Conservation (phyloP, 768 basidiomycete species). For the Suillus bovinus region DNA sequence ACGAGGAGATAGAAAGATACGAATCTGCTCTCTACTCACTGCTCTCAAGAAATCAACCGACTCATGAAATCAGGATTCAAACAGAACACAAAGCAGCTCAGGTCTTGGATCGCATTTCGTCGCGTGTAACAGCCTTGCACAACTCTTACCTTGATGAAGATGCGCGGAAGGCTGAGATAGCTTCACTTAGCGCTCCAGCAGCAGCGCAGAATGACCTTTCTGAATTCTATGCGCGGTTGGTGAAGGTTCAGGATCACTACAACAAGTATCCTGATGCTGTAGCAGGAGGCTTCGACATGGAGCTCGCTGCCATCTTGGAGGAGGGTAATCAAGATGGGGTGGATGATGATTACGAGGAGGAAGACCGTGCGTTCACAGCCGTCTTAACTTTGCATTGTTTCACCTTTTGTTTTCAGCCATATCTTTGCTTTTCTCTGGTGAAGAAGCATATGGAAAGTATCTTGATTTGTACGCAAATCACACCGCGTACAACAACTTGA, state of each 20-base stretch:
- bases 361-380: constrained; percentile 69
- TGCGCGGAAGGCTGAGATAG: constrained; percentile 65
- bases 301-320: constrained; percentile 80
- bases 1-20: constrained; percentile 94
- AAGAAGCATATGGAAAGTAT: constrained; percentile 94
- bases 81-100: constrained; percentile 90
- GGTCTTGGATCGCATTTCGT: constrained; percentile 80
- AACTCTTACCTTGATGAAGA: constrained; percentile 79
- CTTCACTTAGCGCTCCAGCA: constrained; percentile 55
- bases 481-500: constrained; percentile 86
- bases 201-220: constrained; percentile 71
- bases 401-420: constrained; percentile 50
- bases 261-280: constrained; percentile 91
- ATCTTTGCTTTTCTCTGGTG: constrained; percentile 89
- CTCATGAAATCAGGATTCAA: constrained; percentile 66
- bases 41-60: constrained; percentile 63
- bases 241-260: constrained; percentile 96
- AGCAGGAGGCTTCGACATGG: constrained; percentile 78
- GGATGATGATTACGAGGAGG: constrained; percentile 77
- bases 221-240: constrained; percentile 95
- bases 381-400: constrained; percentile 4
- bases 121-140: constrained; percentile 64
- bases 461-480: constrained; percentile 91
- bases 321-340: constrained; percentile 67
- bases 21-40: constrained; percentile 85